Base-by-base conservation (phyloP, 176 grass and related monocot genomes). In the Lolium multiflorum region DNA sequence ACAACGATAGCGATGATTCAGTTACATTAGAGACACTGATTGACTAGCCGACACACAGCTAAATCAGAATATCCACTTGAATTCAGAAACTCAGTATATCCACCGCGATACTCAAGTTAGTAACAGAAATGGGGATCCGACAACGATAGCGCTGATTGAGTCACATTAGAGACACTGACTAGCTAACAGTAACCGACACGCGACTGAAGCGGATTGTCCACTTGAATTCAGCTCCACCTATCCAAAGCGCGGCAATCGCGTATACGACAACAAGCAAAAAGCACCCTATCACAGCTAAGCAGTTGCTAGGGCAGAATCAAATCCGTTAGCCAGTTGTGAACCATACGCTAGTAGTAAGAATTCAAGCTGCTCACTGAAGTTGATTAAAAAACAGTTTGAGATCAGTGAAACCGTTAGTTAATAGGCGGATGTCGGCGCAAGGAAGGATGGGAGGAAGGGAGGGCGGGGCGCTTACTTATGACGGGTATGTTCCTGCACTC, bases 401-500 rank as follows among this genome's bases (percentile, higher is more conserved):
- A 35, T 35, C 31, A 35, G 31, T 35, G 31, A 35, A 35, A 35
- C 31, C 31, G 31, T 35, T 35, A 35, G 31, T 35, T 35, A 35
- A 35, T 22, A 21, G 6, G 16, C 31, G 18, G 7, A 4, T 62
- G n/a, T 7, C 22, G 55, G 54, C 46, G 14, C 56, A 21, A 39
- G 54, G 54, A 56, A 56, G 31, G 31, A 3, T 3, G 31, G 31
- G 31, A 35, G 31, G 31, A 3, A 35, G 31, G 31, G 31, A 35
- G 54, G 54, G 16, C 17, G 54, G 54, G 7, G 41, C 7, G 54
- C 92, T 96, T 91, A 99, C 97, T 99, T 68, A 99, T 89, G 66
- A 99, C 94, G n/a, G 97, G 92, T 69, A 94, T 89, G 81, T 96
- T 99, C 78, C 91, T 99, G 94, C 89, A 99, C 91, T 99, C 92